A percentile compares a stretch with the other conserved stretches of the same genome.
These are phyloP conservation scores for Lipomyces oligophaga DNA, from an alignment of 805 yeast genomes.

Conservation along the genomic window DNA sequence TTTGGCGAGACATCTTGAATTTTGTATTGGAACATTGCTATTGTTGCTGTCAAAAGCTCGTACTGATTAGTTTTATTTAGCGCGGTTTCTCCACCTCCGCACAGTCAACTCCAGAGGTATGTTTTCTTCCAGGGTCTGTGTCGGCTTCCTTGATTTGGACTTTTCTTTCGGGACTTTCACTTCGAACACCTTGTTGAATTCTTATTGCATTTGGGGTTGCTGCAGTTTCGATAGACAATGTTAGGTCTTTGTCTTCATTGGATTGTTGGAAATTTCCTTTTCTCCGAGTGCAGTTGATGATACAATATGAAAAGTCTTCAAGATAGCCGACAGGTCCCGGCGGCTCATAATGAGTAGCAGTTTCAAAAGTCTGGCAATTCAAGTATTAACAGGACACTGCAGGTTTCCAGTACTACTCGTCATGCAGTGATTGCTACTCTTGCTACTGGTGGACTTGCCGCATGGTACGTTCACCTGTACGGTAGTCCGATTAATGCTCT, in stretches of 20 bases:
- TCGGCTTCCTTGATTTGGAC: too few relatives aligned
- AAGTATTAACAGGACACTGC: background rate
- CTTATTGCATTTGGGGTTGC: too few relatives aligned
- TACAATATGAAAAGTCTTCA: background rate
- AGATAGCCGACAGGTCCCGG: background rate
- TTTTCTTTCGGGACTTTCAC: too few relatives aligned
- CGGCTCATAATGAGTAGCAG: background rate
- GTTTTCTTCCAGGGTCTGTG: too few relatives aligned
- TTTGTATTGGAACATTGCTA: slow-evolving; percentile 11
- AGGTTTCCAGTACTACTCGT: slow-evolving; percentile 19
- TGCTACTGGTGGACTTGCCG: slow-evolving; percentile 72
- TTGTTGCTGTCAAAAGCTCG: slow-evolving; percentile 8
- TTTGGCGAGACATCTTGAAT: background rate
- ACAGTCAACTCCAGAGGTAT: too few relatives aligned
- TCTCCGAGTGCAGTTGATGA: background rate
- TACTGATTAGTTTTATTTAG: slow-evolving; percentile 6
- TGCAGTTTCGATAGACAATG: background rate
- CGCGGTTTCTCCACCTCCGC: too few relatives aligned
- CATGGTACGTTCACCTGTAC: slow-evolving; percentile 80
- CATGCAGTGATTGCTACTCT: slow-evolving; percentile 46
- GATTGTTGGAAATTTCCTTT: background rate
- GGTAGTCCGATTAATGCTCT: slow-evolving; percentile 65
- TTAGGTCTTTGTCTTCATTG: background rate
- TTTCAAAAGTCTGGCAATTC: background rate
- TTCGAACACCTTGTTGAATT: too few relatives aligned